Evolutionary conservation across 2,329 filamentous ascomycete species (phyloP).

Genomic region (Apiospora phragmitis): DNA sequence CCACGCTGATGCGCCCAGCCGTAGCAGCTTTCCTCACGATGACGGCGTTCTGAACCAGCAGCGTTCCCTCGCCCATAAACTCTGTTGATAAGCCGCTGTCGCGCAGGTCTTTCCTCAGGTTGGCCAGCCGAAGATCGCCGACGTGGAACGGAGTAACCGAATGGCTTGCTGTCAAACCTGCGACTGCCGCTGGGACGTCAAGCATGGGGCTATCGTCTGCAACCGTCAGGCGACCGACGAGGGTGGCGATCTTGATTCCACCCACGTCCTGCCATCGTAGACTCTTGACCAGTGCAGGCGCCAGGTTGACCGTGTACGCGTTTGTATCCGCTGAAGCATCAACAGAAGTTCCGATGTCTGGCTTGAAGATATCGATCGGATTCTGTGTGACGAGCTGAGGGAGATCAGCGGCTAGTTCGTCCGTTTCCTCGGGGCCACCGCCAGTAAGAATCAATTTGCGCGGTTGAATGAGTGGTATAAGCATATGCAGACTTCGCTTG

Average conservation of each 20-base stretch:
- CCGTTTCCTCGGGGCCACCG: slow-evolving; percentile 77
- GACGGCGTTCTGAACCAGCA: slow-evolving; percentile 85
- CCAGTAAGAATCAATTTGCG: slow-evolving; percentile 92
- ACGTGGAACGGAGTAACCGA: slow-evolving; percentile 88
- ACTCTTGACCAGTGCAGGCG: slow-evolving; percentile 78
- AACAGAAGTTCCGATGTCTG: slow-evolving; percentile 69
- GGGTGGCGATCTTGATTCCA: slow-evolving; percentile 86
- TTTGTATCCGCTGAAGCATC: slow-evolving; percentile 97
- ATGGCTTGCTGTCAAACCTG: slow-evolving; percentile 58
- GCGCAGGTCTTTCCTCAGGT: slow-evolving; percentile 83
- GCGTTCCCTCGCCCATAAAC: slow-evolving; percentile 88
- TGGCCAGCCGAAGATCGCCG: slow-evolving; percentile 85
- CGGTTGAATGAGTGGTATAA: slow-evolving; percentile 91
- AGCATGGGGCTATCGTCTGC: slow-evolving; percentile 29
- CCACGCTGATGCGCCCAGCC: slow-evolving; percentile 87
- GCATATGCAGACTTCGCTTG: slow-evolving; percentile 88
- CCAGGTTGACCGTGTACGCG: slow-evolving; percentile 92
- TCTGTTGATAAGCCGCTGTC: slow-evolving; percentile 82
- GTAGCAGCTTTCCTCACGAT: slow-evolving; percentile 80
- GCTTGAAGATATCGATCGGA: slow-evolving; percentile 77
- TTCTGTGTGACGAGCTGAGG: slow-evolving; percentile 62
- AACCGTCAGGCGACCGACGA: slow-evolving; percentile 65
- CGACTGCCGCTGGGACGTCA: slow-evolving; percentile 28
- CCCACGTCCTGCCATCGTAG: slow-evolving; percentile 95
- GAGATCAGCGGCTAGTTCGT: slow-evolving; percentile 76